Conservation (phyloP, 345 rosid species). For the Camelina neglecta region DNA sequence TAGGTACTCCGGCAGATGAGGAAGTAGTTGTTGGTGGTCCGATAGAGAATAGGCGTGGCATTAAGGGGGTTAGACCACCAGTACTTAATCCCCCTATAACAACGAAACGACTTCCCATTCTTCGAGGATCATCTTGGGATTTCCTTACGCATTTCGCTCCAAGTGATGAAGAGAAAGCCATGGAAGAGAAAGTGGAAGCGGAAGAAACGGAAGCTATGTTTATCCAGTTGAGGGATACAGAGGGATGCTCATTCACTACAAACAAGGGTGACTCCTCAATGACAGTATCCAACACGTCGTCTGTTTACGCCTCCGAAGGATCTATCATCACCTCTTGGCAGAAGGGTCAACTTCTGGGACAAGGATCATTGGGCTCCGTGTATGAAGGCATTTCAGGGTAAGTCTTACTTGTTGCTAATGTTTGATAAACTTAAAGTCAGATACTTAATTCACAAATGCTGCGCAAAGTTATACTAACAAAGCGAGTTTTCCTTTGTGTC, state of each 20-base stretch:
- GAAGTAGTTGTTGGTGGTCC: background rate
- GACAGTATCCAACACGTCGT: constrained; percentile 59
- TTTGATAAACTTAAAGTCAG: constrained; percentile 13
- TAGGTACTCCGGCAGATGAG: background rate
- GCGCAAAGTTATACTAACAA: too few species aligned
- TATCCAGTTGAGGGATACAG: constrained; percentile 32
- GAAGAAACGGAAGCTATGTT: background rate
- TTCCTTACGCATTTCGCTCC: constrained; percentile 60
- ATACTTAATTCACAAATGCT: constrained; percentile 1
- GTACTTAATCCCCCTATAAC: background rate
- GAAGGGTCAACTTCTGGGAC: constrained; percentile 81
- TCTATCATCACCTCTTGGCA: constrained; percentile 67
- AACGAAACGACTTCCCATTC: background rate
- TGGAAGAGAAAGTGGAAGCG: background rate
- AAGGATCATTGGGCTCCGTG: constrained; percentile 89
- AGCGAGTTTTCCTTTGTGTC: background rate
- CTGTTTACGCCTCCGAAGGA: constrained; percentile 56
- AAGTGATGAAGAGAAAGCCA: background rate
- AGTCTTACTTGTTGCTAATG: constrained; percentile 41
- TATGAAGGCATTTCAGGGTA: constrained; percentile 85
- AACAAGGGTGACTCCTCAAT: constrained; percentile 65
- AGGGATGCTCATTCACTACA: constrained; percentile 59
- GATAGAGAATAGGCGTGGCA: constrained; percentile 1
- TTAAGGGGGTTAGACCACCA: background rate
- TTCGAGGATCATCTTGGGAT: constrained; percentile 63